These are phyloP conservation scores for Pseudoneurospora amorphoporcata DNA, from an alignment of 495 filamentous ascomycete species.

Conservation along the genomic window DNA sequence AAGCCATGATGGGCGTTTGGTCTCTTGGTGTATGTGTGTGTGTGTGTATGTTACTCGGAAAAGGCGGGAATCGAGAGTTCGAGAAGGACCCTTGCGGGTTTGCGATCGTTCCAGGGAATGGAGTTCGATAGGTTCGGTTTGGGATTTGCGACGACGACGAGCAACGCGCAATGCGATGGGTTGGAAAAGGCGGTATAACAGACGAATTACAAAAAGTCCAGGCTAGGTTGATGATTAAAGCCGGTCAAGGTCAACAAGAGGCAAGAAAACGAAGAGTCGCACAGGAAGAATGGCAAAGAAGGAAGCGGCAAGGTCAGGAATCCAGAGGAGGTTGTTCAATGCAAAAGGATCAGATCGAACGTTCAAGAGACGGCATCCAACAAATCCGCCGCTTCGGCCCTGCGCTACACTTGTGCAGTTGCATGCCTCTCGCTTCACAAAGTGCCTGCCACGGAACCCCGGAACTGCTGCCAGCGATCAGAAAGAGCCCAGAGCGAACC, in stretches of 20 bases:
- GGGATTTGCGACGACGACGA: not conserved
- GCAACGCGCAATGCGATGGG: not conserved
- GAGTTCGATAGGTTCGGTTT: not conserved
- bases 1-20: conserved; percentile 18
- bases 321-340: not conserved
- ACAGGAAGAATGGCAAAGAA: not conserved
- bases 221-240: not conserved
- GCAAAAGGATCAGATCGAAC: not conserved
- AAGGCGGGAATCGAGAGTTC: not conserved
- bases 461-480: not conserved
- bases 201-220: not conserved
- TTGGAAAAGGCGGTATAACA: not conserved
- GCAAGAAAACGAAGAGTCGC: not conserved
- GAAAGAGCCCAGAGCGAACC: not conserved
- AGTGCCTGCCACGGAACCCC: not conserved
- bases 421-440: not conserved
- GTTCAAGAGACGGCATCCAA: not conserved
- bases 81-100: not conserved
- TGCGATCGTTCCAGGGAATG: not conserved
- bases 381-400: not conserved
- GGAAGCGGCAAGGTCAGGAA: not conserved
- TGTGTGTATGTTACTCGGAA: not conserved
- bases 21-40: not conserved
- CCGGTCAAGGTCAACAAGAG: not conserved
- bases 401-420: not conserved